A percentile compares a stretch with the other conserved stretches of the same genome.
phyloP scores from a whole-genome alignment of 2,329 filamentous ascomycete species.

The Fusarium sp. region DNA sequence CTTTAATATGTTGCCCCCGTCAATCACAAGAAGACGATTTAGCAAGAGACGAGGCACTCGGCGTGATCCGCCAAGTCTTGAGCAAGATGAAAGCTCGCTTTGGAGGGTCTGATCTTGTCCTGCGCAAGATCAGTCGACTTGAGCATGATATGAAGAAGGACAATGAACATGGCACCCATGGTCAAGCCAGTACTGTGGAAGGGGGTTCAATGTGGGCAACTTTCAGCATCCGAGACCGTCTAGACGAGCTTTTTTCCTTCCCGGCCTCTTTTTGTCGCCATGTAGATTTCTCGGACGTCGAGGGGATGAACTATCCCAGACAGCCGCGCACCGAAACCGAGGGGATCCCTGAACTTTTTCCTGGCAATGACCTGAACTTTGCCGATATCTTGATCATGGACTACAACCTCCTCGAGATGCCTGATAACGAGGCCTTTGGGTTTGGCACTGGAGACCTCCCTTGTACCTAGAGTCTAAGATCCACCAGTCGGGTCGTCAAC shows the following conservation, averaged over 20 bases:
- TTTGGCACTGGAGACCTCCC: not conserved
- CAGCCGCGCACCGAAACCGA: not conserved
- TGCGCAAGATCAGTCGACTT: not conserved
- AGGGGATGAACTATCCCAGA: not conserved
- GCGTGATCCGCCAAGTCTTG: not conserved
- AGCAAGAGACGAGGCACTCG: not conserved
- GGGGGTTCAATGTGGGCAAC: not conserved
- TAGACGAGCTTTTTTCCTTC: slow-evolving; percentile 6
- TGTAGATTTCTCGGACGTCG: not conserved
- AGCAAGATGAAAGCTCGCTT: not conserved
- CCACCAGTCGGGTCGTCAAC: not conserved
- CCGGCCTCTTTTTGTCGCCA: not conserved
- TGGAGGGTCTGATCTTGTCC: slow-evolving; percentile 2
- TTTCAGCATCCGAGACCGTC: not conserved
- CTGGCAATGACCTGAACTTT: not conserved
- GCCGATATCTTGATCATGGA: not conserved
- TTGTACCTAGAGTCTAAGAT: not conserved
- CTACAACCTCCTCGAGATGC: not conserved
- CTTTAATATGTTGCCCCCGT: not conserved
- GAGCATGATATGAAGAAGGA: not conserved
- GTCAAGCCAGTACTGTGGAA: not conserved
- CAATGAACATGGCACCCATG: not conserved
- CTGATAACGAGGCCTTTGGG: not conserved
- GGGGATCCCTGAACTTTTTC: not conserved
- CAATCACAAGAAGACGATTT: not conserved